Evolutionary conservation across 2,329 filamentous ascomycete species (phyloP), one percentile per base, ranked within the genome.

Genomic region (Aspergillus ibericus): DNA sequence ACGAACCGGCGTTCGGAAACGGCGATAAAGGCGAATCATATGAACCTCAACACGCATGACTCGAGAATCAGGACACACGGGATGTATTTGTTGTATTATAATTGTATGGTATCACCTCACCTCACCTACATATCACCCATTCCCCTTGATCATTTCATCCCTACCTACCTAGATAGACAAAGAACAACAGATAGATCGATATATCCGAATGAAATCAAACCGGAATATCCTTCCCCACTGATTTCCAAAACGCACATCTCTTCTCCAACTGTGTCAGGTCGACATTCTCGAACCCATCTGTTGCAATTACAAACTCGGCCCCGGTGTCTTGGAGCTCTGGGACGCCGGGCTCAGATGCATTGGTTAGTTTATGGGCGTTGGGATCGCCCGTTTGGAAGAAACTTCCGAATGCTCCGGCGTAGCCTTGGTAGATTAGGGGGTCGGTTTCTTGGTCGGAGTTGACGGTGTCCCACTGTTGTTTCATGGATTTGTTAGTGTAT

Each of bases 381-480:
- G 85, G 83, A 68, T 86, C 79, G 0, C 83, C 83, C 0, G 82
- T 85, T 68, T 83, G 78, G 58, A 87, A 82, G 69, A 87, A 88
- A 22, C 81, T 84, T 0, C 82, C 84, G 66, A 88, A 81, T 0
- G 85, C 84, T 4, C 86, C 85, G 1, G 81, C 70, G 60, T 81
- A 88, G 10, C 82, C 85, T 16, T 81, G 61, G 60, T 88, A 88
- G 5, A 82, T 82, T 0, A 82, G 61, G 0, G 80, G 77, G 59
- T 87, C 78, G 0, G 78, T 75, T 56, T 79, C 67, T 59, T 88
- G 85, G 2, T 83, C 70, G 0, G 77, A 55, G 58, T 83, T 83
- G 64, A 86, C 68, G 34, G 75, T 76, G 63, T 88, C 83, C 85
- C 84, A 88, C 80, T 82, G 38, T 50, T 47, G 15, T 2, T 4